phyloP scores from a whole-genome alignment of 768 basidiomycete species.

The Crucibulum laeve region DNA sequence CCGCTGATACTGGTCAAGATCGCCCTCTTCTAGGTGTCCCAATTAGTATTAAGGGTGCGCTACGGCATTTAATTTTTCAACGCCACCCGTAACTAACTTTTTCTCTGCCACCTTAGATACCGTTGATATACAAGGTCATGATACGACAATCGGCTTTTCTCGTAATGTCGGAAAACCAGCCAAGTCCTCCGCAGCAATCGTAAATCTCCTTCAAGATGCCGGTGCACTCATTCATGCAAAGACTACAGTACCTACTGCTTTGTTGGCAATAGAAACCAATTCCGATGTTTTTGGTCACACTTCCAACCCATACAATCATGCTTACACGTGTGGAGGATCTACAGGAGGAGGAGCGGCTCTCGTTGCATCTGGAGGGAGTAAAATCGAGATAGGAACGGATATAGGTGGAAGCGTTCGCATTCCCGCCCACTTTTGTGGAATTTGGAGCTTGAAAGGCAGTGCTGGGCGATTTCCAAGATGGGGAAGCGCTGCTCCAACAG shows the following conservation, averaged over 20 bases:
- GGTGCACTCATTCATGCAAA: constrained; percentile 65
- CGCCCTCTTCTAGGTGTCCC: constrained; percentile 63
- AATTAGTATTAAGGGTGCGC: constrained; percentile 60
- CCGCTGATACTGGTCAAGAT: constrained; percentile 28
- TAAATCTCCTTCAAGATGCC: constrained; percentile 52
- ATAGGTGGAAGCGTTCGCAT: constrained; percentile 70
- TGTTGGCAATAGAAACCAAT: constrained; percentile 50
- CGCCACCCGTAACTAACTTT: neutral
- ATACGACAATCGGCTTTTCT: constrained; percentile 61
- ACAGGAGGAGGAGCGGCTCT: constrained; percentile 70
- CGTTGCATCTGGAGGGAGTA: constrained; percentile 58
- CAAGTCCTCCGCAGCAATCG: constrained; percentile 44
- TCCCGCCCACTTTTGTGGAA: constrained; percentile 71
- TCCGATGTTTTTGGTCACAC: constrained; percentile 63
- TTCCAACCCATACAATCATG: constrained; percentile 56
- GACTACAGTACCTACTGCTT: constrained; percentile 55
- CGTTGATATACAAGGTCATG: constrained; percentile 49
- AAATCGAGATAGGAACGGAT: constrained; percentile 71
- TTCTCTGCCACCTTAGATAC: constrained; percentile 27
- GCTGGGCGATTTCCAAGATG: constrained; percentile 51
- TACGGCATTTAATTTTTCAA: constrained; percentile 9
- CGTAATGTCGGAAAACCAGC: constrained; percentile 40
- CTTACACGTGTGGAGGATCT: constrained; percentile 55
- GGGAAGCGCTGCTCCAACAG: constrained; percentile 40
- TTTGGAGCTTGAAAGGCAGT: constrained; percentile 63